Evolutionary conservation across 2,329 filamentous ascomycete species (phyloP), one percentile per base, ranked within the genome.

Genomic region (Sporothrix euskadiensis): DNA sequence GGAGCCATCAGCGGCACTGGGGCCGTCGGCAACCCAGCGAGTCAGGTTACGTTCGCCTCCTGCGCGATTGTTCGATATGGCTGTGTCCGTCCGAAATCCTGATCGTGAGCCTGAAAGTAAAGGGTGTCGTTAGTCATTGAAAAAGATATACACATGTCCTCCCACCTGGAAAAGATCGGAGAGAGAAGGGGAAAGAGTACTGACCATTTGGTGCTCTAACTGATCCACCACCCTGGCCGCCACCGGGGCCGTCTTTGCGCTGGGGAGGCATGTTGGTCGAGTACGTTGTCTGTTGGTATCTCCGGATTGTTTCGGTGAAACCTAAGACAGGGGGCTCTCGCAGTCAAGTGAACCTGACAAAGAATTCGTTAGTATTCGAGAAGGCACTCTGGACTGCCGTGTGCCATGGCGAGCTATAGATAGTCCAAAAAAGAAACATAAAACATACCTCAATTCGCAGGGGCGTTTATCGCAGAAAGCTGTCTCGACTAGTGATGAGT

Each of bases 61-160:
- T 63, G 87, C 83, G 76, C 91, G 88, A 78, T 87, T 88, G 76
- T 92, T 92, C 8, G 94, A 96, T 76, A 98, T 98, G 78, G 96
- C 93, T 47, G 89, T 85, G 80, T 98, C 95, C 32, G 95, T 98
- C 76, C 92, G 91, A 83, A 98, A 98, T 32, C 86, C 88, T 73
- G 87, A 83, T 57, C 89, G 84, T 77, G 87, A 86, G 75, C 92
- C 93, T 96, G 76, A 35, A 65, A 26, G 9, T 26, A 19, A 14
- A 9, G 44, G 10, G 49, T 14, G 3, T 3, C 4, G 39, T 66
- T 5, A 66, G 61, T 66, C 39, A 3, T 66, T 19, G 61, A 47
- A 47, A 26, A 39, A 9, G 14, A 26, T 30, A 56, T n/a, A 56
- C 19, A 56, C 19, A 66, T 4, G 4, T n/a, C 61, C 10, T 47